A percentile compares a stretch with the other conserved stretches of the same genome.
Evolutionary conservation across 768 basidiomycete genomes (phyloP).

Genomic region (Asterophora lycoperdoides): DNA sequence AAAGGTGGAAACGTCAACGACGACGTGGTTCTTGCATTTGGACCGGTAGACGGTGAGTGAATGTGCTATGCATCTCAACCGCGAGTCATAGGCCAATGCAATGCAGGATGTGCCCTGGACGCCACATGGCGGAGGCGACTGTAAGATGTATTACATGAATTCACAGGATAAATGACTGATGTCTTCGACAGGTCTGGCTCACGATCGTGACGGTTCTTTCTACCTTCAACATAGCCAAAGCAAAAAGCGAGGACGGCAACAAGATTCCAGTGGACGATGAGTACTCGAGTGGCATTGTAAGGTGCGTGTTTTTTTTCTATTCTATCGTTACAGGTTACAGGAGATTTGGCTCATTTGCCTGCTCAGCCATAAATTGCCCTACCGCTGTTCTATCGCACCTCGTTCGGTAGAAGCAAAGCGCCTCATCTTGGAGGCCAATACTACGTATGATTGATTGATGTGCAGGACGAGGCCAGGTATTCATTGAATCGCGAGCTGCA

Average conservation of each 20-base stretch:
- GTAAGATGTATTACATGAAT: slow-evolving; percentile 4
- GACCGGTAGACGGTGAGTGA: slow-evolving; percentile 30
- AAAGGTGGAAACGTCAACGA: slow-evolving; percentile 23
- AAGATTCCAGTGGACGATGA: slow-evolving; percentile 19
- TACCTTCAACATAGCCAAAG: slow-evolving; percentile 25
- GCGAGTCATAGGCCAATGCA: background rate
- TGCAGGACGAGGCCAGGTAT: too few relatives aligned
- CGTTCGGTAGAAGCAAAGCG: slow-evolving; percentile 8
- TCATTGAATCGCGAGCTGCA: too few relatives aligned
- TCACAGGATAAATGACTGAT: background rate
- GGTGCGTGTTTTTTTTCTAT: slow-evolving; percentile 2
- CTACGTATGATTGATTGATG: too few relatives aligned
- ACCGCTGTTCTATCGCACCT: slow-evolving; percentile 12
- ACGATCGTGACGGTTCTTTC: slow-evolving; percentile 23
- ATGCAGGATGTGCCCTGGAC: too few relatives aligned
- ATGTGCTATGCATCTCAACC: background rate
- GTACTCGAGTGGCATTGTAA: slow-evolving; percentile 15
- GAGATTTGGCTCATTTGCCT: background rate
- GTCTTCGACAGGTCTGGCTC: slow-evolving; percentile 17
- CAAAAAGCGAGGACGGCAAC: slow-evolving; percentile 22
- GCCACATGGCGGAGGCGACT: slow-evolving; percentile 19
- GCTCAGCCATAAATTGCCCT: slow-evolving; percentile 12
- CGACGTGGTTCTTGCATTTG: slow-evolving; percentile 22
- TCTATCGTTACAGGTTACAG: too few relatives aligned
- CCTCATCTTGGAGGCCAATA: slow-evolving; percentile 5